Base-by-base conservation (phyloP, 2,329 filamentous ascomycete genomes). In the Samsoniella hepiali region DNA sequence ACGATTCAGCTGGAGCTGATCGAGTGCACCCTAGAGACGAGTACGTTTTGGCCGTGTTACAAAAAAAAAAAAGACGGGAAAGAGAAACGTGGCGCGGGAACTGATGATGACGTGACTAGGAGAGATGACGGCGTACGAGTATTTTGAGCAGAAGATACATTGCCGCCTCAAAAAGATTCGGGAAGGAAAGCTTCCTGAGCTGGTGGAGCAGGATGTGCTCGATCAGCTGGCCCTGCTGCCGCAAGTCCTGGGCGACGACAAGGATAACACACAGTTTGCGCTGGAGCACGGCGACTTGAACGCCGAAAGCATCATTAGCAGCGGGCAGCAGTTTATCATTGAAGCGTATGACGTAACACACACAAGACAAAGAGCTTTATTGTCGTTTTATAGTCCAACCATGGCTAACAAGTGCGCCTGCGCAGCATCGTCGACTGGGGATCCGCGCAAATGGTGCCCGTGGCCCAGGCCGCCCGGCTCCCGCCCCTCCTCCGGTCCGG, bases 401-500 rank as follows among this genome's bases (percentile, higher is more conserved):
- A 22, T 22, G 3, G 10, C 51, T 40, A 40, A 54, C 36, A 11
- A 8, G 10, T 38, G 15, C 29, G 10, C 9, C 49, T n/a, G 22
- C 22, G 22, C 22, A 58, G 56, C 13, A 49, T 58, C 44, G 32
- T 58, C 13, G 56, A 58, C 44, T 58, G 56, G 56, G 56, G 44
- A 5, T 27, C 32, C 32, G 56, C 56, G n/a, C 44, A 58, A n/a
- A 50, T 50, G 56, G 56, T 58, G 31, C 56, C 56, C 22, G 2
- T 58, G 13, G 13, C 11, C 10, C 44, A 58, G 44, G 56, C 56
- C 7, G 42, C 56, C 10, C 56, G 56, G n/a, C 32, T 58, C 4
- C 56, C 56, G 32, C 32, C 56, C 10, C 22, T 49, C 4, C 44
- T 58, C 22, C 29, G 11, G 13, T 38, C 22, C n/a, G 4, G 44